phyloP scores from a whole-genome alignment of 2,329 filamentous ascomycete species.

The Apiospora arundinis region DNA sequence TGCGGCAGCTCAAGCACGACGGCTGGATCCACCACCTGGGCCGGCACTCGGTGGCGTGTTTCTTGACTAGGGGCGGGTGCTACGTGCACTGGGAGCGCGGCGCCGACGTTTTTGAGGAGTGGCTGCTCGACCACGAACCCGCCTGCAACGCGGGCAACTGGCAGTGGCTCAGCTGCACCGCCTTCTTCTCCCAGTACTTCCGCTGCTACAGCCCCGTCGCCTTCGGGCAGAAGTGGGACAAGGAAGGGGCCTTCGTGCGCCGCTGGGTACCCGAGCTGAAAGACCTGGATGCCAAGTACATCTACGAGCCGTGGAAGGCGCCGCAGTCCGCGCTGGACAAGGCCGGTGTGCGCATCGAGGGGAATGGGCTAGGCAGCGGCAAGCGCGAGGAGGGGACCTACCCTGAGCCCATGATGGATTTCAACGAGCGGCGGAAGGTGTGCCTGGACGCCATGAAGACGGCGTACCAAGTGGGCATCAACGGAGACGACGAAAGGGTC shows the following conservation, averaged over 20 bases:
- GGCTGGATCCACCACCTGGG: slow-evolving; percentile 85
- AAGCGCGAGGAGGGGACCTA: slow-evolving; percentile 59
- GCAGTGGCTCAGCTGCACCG: slow-evolving; percentile 79
- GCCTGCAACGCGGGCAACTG: slow-evolving; percentile 79
- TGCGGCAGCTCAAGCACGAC: slow-evolving; percentile 74
- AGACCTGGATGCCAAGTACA: slow-evolving; percentile 68
- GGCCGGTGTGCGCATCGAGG: slow-evolving; percentile 65
- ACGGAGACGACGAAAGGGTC: slow-evolving; percentile 68
- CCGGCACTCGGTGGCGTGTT: slow-evolving; percentile 79
- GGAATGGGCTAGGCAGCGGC: slow-evolving; percentile 45
- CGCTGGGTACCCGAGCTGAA: slow-evolving; percentile 72
- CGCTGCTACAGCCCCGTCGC: slow-evolving; percentile 73
- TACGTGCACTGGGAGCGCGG: slow-evolving; percentile 83
- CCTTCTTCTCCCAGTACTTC: slow-evolving; percentile 77
- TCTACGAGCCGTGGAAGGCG: slow-evolving; percentile 83
- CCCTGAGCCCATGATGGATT: slow-evolving; percentile 81
- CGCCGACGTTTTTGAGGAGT: slow-evolving; percentile 79
- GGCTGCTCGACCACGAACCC: slow-evolving; percentile 75
- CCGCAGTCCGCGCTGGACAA: slow-evolving; percentile 71
- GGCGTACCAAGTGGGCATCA: slow-evolving; percentile 69
- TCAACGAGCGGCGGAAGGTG: slow-evolving; percentile 63
- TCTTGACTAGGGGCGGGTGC: slow-evolving; percentile 79
- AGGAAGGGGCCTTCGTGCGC: slow-evolving; percentile 67
- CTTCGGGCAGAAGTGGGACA: slow-evolving; percentile 80
- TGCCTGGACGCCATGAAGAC: slow-evolving; percentile 74